These are phyloP conservation scores for Paraconiothyrium sp. DNA, from an alignment of 2,329 filamentous ascomycete genomes.

Conservation along the genomic window DNA sequence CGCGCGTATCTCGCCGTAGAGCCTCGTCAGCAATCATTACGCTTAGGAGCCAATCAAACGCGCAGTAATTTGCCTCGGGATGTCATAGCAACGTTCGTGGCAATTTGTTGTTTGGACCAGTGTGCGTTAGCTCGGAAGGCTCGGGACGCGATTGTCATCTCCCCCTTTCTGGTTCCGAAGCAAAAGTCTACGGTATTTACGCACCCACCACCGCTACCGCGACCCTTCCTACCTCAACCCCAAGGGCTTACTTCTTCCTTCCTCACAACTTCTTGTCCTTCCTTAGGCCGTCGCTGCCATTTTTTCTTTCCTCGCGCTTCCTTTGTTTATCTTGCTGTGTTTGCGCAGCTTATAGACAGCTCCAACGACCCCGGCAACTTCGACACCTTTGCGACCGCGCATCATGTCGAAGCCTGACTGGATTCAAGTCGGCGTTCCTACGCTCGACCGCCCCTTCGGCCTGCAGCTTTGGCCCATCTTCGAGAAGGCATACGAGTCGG, in stretches of 20 bases:
- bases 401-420: conserved; percentile 64
- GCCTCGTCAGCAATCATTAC: not conserved
- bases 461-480: conserved; percentile 94
- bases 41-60: conserved; percentile 3
- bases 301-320: conserved; percentile 22
- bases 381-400: conserved; percentile 24
- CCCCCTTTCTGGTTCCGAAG: conserved; percentile 47
- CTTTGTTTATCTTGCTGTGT: conserved; percentile 26
- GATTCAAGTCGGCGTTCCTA: conserved; percentile 69
- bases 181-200: conserved; percentile 16
- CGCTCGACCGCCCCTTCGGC: conserved; percentile 91
- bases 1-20: not conserved
- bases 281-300: conserved; percentile 43
- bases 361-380: not conserved
- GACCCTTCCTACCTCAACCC: conserved; percentile 26
- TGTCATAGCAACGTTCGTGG: conserved; percentile 1
- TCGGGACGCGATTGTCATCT: conserved; percentile 6
- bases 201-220: conserved; percentile 1
- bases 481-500: conserved; percentile 80
- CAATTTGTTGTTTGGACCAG: conserved; percentile 1
- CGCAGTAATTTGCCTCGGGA: conserved; percentile 1
- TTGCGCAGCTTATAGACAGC: conserved; percentile 6
- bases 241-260: conserved; percentile 30
- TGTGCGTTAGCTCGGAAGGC: conserved; percentile 11
- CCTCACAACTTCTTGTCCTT: conserved; percentile 43